A percentile compares a stretch with the other conserved stretches of the same genome.
phyloP scores from a whole-genome alignment of 1,284 basidiomycete genomes.

The Thecaphora thlaspeos region DNA sequence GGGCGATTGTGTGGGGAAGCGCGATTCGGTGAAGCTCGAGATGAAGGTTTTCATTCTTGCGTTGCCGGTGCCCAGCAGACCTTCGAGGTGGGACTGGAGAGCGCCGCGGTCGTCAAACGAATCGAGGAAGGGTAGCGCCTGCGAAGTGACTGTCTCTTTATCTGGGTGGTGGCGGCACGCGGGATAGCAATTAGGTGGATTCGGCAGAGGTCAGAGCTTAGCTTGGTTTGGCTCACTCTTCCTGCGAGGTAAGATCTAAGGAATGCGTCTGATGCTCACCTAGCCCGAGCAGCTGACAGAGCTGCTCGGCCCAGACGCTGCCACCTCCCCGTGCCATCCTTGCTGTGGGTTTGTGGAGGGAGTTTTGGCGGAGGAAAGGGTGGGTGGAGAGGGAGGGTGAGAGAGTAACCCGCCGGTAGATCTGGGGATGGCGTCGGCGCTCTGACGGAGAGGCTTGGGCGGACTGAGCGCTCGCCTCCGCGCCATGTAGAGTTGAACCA shows the following conservation, averaged over 20 bases:
- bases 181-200: too few relatives aligned
- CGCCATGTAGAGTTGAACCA: too few relatives aligned
- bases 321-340: constrained; percentile 18
- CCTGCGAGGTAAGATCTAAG: too few relatives aligned
- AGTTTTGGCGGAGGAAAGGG: too few relatives aligned
- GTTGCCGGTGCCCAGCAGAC: constrained; percentile 24
- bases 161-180: too few relatives aligned
- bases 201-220: too few relatives aligned
- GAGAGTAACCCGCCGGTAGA: too few relatives aligned
- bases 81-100: constrained; percentile 24
- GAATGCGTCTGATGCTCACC: neutral
- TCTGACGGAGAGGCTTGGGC: too few relatives aligned
- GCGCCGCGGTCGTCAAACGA: constrained; percentile 23
- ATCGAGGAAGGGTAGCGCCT: constrained; percentile 35
- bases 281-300: constrained; percentile 22
- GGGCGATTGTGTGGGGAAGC: constrained; percentile 10
- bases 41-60: constrained; percentile 20
- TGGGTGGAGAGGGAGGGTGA: too few relatives aligned
- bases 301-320: constrained; percentile 27
- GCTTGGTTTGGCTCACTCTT: too few relatives aligned
- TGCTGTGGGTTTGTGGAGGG: neutral
- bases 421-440: too few relatives aligned
- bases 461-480: too few relatives aligned
- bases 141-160: constrained; percentile 25
- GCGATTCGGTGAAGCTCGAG: constrained; percentile 18